phyloP scores from a whole-genome alignment of 306 rosid species.

The Dalbergia oliveri region DNA sequence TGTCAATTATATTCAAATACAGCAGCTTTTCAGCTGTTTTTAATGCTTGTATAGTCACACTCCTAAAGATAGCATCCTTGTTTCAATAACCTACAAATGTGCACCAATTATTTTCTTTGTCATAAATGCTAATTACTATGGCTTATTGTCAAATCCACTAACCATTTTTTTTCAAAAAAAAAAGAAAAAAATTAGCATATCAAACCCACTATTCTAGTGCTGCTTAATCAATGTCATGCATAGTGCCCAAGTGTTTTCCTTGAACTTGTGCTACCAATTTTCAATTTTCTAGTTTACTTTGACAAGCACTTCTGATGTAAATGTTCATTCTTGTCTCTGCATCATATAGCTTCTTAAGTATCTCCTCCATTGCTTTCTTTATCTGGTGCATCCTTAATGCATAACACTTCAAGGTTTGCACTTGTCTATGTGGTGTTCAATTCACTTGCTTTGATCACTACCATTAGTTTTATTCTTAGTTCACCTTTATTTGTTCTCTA shows the following conservation, averaged over 20 bases:
- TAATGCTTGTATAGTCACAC: background rate
- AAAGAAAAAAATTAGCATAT: too few relatives aligned
- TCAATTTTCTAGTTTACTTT: conserved; percentile 21
- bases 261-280: conserved; percentile 6
- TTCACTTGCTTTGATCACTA: background rate
- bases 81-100: conserved; percentile 23
- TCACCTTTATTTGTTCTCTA: background rate
- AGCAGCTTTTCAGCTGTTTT: conserved; percentile 11
- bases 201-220: too few relatives aligned
- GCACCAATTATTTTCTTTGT: conserved; percentile 29
- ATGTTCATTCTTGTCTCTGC: conserved; percentile 26
- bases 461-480: conserved; percentile 27
- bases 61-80: conserved; percentile 4
- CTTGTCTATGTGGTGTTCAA: too few relatives aligned
- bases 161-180: background rate
- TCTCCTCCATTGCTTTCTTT: conserved; percentile 25
- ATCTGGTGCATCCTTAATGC: conserved; percentile 21
- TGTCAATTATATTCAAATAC: conserved; percentile 9
- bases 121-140: conserved; percentile 16
- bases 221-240: conserved; percentile 38
- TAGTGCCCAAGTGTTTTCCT: conserved; percentile 16
- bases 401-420: conserved; percentile 2
- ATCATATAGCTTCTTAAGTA: conserved; percentile 6
- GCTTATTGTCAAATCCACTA: conserved; percentile 8
- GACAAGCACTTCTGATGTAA: conserved; percentile 16